Percentiles rank a stretch among this genome's conserved stretches.
Evolutionary conservation across 2,329 filamentous ascomycete species (phyloP).

Genomic region (Aspergillus transmontanensis): DNA sequence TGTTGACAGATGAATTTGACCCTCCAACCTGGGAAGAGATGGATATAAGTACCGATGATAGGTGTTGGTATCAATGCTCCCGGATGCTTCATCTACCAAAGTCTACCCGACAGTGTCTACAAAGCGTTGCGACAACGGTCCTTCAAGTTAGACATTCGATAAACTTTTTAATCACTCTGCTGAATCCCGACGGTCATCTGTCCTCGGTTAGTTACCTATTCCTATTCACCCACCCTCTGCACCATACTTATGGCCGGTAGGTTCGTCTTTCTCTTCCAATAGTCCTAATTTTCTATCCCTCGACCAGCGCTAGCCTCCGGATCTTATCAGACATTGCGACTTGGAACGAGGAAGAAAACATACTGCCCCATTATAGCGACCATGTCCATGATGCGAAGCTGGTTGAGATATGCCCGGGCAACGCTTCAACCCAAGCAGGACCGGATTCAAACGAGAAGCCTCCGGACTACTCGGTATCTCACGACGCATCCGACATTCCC

Average conservation of each 20-base stretch:
- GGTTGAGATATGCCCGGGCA: not conserved
- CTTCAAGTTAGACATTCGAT: not conserved
- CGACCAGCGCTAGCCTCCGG: not conserved
- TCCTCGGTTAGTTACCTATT: not conserved
- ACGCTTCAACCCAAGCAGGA: not conserved
- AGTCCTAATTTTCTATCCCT: not conserved
- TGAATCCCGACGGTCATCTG: not conserved
- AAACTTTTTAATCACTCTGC: not conserved
- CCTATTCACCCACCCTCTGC: not conserved
- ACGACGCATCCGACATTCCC: not conserved
- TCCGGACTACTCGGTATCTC: not conserved
- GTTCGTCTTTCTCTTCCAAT: not conserved
- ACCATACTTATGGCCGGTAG: not conserved
- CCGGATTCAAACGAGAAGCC: not conserved
- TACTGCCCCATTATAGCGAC: not conserved
- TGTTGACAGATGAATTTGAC: not conserved
- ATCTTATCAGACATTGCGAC: not conserved
- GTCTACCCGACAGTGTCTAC: not conserved
- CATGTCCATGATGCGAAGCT: not conserved
- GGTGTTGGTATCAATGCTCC: not conserved
- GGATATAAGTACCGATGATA: not conserved
- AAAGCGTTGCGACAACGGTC: not conserved
- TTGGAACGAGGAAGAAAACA: not conserved
- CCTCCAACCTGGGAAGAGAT: not conserved
- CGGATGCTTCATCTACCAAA: not conserved